Percentiles rank a stretch among this genome's conserved stretches.
These are phyloP conservation scores for Tympanopsis confertula DNA, from an alignment of 2,329 filamentous ascomycete species.

Conservation along the genomic window DNA sequence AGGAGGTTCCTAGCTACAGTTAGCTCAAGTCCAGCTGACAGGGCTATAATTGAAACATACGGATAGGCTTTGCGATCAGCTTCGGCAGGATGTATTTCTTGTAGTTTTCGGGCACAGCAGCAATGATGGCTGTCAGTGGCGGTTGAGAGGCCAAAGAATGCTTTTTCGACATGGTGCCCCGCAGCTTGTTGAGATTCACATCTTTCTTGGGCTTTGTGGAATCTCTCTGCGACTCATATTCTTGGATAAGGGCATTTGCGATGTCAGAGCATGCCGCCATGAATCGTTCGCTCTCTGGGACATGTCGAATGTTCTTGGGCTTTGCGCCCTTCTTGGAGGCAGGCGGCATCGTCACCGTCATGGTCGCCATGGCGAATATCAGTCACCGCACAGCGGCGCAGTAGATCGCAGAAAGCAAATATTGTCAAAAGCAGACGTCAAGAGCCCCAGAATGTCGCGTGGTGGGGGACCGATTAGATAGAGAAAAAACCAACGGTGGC, in stretches of 20 bases:
- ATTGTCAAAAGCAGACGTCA: too few relatives aligned
- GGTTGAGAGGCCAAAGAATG: slow-evolving; percentile 80
- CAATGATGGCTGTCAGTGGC: slow-evolving; percentile 90
- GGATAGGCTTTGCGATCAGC: slow-evolving; percentile 90
- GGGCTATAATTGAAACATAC: slow-evolving; percentile 31
- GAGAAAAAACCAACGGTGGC: too few relatives aligned
- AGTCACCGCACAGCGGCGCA: too few relatives aligned
- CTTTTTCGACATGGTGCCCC: slow-evolving; percentile 83
- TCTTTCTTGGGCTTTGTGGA: slow-evolving; percentile 65
- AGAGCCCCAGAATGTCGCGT: too few relatives aligned
- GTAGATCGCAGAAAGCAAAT: too few relatives aligned
- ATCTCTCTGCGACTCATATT: slow-evolving; percentile 74
- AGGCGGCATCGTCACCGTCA: slow-evolving; percentile 45
- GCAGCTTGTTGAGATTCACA: slow-evolving; percentile 81
- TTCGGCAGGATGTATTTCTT: slow-evolving; percentile 98
- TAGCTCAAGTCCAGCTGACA: slow-evolving; percentile 3
- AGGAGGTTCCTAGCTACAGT: slow-evolving; percentile 62
- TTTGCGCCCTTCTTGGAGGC: slow-evolving; percentile 37
- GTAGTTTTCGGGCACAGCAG: slow-evolving; percentile 96
- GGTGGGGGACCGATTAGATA: too few relatives aligned
- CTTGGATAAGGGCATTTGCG: slow-evolving; percentile 83
- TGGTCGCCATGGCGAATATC: slow-evolving; percentile 47
- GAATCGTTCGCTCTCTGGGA: slow-evolving; percentile 88
- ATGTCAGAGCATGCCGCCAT: slow-evolving; percentile 92
- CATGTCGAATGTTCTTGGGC: slow-evolving; percentile 62